Conservation (phyloP, 305 asterid genomes). For the Petunia hybrid region DNA sequence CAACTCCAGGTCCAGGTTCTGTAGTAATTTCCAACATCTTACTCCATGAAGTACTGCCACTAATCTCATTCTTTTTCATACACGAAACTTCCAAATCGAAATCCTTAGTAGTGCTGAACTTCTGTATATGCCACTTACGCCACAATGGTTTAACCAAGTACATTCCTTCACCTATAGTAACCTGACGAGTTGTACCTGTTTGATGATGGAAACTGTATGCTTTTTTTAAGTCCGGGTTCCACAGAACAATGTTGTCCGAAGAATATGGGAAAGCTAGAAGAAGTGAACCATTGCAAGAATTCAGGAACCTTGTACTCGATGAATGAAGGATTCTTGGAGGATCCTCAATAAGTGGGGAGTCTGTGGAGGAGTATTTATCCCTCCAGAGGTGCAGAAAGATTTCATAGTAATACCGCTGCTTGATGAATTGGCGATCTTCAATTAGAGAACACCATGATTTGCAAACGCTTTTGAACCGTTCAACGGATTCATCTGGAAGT, state of each 20-base stretch:
- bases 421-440: background rate
- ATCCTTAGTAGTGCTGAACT: too few relatives aligned
- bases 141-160: background rate
- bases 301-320: background rate
- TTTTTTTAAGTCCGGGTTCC: background rate
- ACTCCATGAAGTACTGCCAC: too few relatives aligned
- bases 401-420: background rate
- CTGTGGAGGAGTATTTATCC: background rate
- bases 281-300: background rate
- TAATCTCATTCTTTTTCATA: background rate
- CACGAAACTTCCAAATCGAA: background rate
- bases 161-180: background rate
- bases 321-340: background rate
- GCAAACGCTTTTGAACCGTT: slow-evolving; percentile 10
- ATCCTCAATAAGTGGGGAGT: background rate
- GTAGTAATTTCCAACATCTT: too few relatives aligned
- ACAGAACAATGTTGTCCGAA: background rate
- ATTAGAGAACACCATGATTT: too few relatives aligned
- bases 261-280: background rate
- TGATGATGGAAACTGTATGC: background rate
- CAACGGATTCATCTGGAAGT: background rate
- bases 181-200: too few relatives aligned
- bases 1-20: too few relatives aligned
- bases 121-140: too few relatives aligned
- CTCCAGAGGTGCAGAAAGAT: background rate